These are phyloP conservation scores for Hirsutella minnesotensis DNA, from an alignment of 2,329 filamentous ascomycete genomes.

Conservation along the genomic window DNA sequence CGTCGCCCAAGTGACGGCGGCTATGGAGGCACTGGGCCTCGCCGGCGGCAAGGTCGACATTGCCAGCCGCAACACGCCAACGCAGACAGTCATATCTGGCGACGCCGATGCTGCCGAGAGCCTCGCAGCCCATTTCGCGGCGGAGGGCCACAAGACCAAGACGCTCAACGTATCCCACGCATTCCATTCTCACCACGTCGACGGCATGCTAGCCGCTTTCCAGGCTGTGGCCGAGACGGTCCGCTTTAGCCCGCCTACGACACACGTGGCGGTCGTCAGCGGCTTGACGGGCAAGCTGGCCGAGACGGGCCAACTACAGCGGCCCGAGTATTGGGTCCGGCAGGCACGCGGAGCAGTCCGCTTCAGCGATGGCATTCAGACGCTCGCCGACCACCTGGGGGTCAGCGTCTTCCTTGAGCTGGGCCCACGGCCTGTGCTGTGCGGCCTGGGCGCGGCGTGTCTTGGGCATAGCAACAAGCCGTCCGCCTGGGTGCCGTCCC, in stretches of 20 bases:
- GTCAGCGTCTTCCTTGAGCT: constrained; percentile 17
- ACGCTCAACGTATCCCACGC: constrained; percentile 35
- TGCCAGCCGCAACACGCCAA: constrained; percentile 64
- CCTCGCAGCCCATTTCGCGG: constrained; percentile 26
- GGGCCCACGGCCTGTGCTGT: constrained; percentile 15
- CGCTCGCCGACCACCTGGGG: constrained; percentile 11
- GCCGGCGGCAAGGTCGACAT: constrained; percentile 28
- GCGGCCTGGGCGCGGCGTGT: constrained; percentile 16
- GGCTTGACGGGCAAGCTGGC: constrained; percentile 47
- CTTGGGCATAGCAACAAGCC: not conserved
- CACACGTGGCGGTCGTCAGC: constrained; percentile 57
- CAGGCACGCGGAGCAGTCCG: constrained; percentile 53
- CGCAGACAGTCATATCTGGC: constrained; percentile 57
- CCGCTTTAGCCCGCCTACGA: constrained; percentile 22
- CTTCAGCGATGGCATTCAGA: constrained; percentile 30
- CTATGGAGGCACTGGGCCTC: constrained; percentile 15
- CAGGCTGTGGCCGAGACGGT: constrained; percentile 30
- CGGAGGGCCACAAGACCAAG: constrained; percentile 27
- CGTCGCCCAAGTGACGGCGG: constrained; percentile 25
- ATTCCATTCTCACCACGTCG: constrained; percentile 39
- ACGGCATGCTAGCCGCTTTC: constrained; percentile 43
- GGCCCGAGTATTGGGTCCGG: constrained; percentile 45
- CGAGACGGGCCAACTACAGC: constrained; percentile 32
- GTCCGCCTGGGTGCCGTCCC: constrained; percentile 14
- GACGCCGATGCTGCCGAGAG: constrained; percentile 25